Evolutionary conservation across 164 flowering plant genomes (phyloP), one percentile per base, ranked within the genome.

Genomic region (Magnolia sinica): DNA sequence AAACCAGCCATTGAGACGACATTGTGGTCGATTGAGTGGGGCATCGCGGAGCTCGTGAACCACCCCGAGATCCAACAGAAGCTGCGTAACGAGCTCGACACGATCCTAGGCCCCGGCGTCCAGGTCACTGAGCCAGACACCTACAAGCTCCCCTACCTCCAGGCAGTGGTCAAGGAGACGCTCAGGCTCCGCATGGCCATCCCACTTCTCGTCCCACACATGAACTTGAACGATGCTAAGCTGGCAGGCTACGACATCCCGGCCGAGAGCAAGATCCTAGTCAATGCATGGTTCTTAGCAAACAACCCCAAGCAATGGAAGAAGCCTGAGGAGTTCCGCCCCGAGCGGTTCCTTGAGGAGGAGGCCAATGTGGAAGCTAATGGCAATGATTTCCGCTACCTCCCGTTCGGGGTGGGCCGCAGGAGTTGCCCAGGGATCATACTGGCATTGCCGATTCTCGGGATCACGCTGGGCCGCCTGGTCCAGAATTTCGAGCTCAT

Each of bases 351-450:
- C 86, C 73, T 93, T 73, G 90, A 91, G 74, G 97, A 94, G 84
- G 98, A 94, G 72, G 67, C 88, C 0, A 87, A 90, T 79, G 98
- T 94, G 1, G 96, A 94, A 79, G 92, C 95, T 78, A 94, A 81
- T 24, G 98, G 98, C 4, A 94, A 92, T 58, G 98, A 94, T 79
- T 94, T 87, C 86, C 75, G 92, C 59, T 94, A 85, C 85, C 87
- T 92, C 18, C 98, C 98, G 0, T 94, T 94, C 63, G 97, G 98
- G 0, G 97, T 85, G 2, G 98, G 98, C 0, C 79, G 98, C 73
- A 85, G 98, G 80, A 92, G 96, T 78, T 94, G 98, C 85, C 98
- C 97, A 2, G 98, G 98, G 20, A 94, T 94, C 74, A 92, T 94
- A 11, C 86, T 92, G 20, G 98, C 98, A 0, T 67, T 94, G 82